Evolutionary conservation across 2,329 filamentous ascomycete genomes (phyloP).

Genomic region (Colletotrichum sidae): DNA sequence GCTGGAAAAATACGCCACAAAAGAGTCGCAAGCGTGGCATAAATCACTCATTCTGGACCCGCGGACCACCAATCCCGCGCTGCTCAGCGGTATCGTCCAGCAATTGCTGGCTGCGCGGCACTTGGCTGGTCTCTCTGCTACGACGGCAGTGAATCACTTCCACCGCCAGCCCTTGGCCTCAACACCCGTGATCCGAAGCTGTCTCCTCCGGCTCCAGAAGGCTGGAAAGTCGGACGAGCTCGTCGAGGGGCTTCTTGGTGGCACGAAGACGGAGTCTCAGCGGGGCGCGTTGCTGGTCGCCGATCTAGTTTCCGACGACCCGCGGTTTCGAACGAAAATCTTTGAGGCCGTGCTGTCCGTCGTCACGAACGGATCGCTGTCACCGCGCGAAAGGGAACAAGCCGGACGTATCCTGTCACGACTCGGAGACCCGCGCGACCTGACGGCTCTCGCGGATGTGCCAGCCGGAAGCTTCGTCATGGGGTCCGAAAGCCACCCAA

Average conservation of each 20-base stretch:
- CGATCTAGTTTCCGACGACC: neutral
- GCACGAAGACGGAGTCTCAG: neutral
- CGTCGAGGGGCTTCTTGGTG: neutral
- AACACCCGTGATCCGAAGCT: neutral
- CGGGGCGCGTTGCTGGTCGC: slow-evolving; percentile 14
- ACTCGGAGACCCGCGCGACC: slow-evolving; percentile 20
- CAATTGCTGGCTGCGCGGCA: slow-evolving; percentile 14
- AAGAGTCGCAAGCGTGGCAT: neutral
- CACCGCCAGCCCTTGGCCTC: neutral
- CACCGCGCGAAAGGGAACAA: neutral
- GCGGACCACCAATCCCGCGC: neutral
- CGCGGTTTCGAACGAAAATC: neutral
- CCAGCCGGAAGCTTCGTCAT: slow-evolving; percentile 17
- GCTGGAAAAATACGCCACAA: neutral
- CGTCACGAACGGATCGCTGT: neutral
- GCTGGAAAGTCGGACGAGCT: neutral
- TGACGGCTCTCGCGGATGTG: slow-evolving; percentile 4
- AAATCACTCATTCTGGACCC: neutral
- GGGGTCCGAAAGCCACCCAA: slow-evolving; percentile 26
- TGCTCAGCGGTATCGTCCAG: neutral
- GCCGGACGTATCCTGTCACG: slow-evolving; percentile 16
- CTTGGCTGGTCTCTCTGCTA: neutral
- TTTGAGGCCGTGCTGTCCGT: neutral
- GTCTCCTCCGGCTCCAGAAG: neutral
- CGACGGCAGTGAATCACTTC: neutral